These are phyloP conservation scores for Gorgonomyces haynaldii DNA, from an alignment of 192 early-diverging fungal species.

Conservation along the genomic window DNA sequence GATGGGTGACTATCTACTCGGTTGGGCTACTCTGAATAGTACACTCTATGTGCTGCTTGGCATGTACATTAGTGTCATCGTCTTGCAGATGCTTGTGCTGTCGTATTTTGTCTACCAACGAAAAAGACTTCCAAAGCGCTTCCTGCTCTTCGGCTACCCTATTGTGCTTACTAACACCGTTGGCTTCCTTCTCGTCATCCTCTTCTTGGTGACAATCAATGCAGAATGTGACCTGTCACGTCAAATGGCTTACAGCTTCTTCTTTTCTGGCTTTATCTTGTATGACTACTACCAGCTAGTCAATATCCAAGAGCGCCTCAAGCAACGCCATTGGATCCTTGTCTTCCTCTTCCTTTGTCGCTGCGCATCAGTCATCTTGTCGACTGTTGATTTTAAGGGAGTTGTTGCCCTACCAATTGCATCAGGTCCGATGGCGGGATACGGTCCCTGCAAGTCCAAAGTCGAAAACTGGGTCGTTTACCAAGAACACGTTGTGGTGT, in stretches of 20 bases:
- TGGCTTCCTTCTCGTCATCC: too few species aligned
- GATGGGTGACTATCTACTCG: too few species aligned
- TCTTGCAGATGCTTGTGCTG: too few species aligned
- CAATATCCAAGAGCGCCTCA: not conserved
- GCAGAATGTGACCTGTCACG: not conserved
- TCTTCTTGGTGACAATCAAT: not conserved
- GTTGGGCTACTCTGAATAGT: too few species aligned
- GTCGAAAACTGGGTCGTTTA: not conserved
- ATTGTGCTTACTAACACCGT: too few species aligned
- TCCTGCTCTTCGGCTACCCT: too few species aligned
- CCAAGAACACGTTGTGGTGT: not conserved
- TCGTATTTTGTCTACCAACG: too few species aligned
- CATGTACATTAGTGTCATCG: too few species aligned
- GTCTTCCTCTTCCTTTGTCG: not conserved
- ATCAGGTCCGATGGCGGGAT: not conserved
- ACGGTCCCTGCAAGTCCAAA: conserved; percentile 1
- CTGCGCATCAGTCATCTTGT: not conserved
- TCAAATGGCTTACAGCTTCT: not conserved
- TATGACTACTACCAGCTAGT: not conserved
- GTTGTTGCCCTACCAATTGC: not conserved
- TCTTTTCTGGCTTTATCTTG: not conserved
- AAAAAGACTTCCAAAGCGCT: too few species aligned
- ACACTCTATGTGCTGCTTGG: too few species aligned
- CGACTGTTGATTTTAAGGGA: not conserved
- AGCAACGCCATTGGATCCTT: not conserved